These are phyloP conservation scores for Neurospora tetraspora DNA, from an alignment of 495 filamentous ascomycete species.

Conservation along the genomic window DNA sequence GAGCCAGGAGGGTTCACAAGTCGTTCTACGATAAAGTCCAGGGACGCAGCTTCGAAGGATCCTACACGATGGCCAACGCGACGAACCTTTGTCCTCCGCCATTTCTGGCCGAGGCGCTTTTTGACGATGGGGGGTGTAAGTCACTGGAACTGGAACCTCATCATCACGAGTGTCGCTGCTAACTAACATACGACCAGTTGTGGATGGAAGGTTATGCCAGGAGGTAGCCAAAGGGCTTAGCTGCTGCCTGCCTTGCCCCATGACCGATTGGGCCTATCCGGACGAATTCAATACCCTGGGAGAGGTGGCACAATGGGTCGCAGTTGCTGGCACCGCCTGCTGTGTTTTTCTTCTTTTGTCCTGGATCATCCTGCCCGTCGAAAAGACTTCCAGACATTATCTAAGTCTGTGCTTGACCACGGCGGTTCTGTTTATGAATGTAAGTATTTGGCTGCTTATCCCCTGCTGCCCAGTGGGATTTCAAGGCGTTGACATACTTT, in stretches of 20 bases:
- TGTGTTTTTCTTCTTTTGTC: slow-evolving; percentile 72
- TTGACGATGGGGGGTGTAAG: slow-evolving; percentile 33
- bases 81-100: slow-evolving; percentile 22
- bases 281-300: slow-evolving; percentile 59
- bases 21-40: background rate
- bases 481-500: background rate
- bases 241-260: slow-evolving; percentile 89
- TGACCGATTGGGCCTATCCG: slow-evolving; percentile 74
- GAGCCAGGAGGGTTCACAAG: background rate
- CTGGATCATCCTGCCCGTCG: slow-evolving; percentile 73
- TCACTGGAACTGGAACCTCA: slow-evolving; percentile 2
- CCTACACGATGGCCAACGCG: slow-evolving; percentile 4
- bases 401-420: slow-evolving; percentile 76
- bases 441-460: slow-evolving; percentile 20
- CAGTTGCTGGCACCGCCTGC: slow-evolving; percentile 60
- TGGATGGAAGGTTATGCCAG: slow-evolving; percentile 53
- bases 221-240: slow-evolving; percentile 22
- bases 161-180: background rate
- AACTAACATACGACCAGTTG: slow-evolving; percentile 36
- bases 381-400: slow-evolving; percentile 87
- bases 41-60: background rate
- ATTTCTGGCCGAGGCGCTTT: slow-evolving; percentile 25
- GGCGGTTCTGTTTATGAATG: slow-evolving; percentile 66
- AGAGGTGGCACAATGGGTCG: slow-evolving; percentile 64
- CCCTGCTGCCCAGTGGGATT: slow-evolving; percentile 13